Evolutionary conservation across 352 stramenopile species (phyloP).

Genomic region (Pythium aquatile): DNA sequence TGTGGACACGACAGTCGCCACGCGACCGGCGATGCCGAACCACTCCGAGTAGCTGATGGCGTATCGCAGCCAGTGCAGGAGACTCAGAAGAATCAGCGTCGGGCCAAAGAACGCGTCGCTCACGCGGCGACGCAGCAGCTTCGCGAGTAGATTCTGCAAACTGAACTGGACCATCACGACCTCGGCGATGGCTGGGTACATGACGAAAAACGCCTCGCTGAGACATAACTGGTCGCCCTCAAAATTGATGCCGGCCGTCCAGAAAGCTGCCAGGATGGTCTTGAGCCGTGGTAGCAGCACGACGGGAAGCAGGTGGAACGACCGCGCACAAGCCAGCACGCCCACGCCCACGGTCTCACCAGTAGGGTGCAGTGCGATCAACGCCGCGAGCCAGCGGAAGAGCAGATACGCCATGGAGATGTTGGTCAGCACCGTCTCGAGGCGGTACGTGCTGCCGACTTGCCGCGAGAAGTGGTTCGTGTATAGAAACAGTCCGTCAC

Average conservation of each 20-base stretch:
- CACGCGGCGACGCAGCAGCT: conserved; percentile 27
- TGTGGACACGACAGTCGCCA: conserved; percentile 24
- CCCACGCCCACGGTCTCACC: conserved; percentile 33
- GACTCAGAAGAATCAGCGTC: conserved; percentile 25
- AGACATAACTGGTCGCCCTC: conserved; percentile 40
- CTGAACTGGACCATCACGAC: conserved; percentile 29
- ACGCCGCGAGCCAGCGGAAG: conserved; percentile 37
- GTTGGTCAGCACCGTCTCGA: conserved; percentile 48
- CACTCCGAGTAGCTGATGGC: conserved; percentile 17
- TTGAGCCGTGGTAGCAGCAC: conserved; percentile 41
- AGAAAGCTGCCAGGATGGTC: conserved; percentile 38
- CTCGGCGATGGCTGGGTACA: conserved; percentile 32
- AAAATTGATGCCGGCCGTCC: conserved; percentile 35
- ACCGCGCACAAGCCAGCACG: conserved; percentile 31
- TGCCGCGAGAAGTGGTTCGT: conserved; percentile 9
- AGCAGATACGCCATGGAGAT: conserved; percentile 35
- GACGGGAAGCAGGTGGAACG: conserved; percentile 44
- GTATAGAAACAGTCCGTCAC: conserved; percentile 41
- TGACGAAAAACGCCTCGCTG: conserved; percentile 35
- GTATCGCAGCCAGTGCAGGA: conserved; percentile 25
- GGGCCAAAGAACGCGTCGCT: conserved; percentile 32
- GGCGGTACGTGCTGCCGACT: conserved; percentile 37
- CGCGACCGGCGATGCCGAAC: conserved; percentile 25
- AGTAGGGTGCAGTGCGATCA: conserved; percentile 26
- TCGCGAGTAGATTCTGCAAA: conserved; percentile 28